phyloP scores from a whole-genome alignment of 2,329 filamentous ascomycete genomes.

The Elsinoe arachidis region DNA sequence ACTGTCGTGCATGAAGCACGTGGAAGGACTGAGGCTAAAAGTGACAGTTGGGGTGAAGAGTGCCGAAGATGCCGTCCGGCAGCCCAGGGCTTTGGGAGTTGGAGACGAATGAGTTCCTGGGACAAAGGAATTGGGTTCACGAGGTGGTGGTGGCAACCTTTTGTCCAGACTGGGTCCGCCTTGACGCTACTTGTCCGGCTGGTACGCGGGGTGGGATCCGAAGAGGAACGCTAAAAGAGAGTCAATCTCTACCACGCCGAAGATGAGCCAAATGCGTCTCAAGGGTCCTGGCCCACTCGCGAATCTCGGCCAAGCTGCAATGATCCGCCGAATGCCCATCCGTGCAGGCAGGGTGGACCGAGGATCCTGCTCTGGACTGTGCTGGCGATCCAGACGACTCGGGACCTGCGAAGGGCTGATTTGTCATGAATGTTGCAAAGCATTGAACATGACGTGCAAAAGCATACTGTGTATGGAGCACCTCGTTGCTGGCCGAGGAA shows the following conservation, averaged over 20 bases:
- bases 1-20: slow-evolving; percentile 13
- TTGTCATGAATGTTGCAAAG: not conserved
- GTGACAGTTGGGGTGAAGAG: slow-evolving; percentile 6
- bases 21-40: slow-evolving; percentile 1
- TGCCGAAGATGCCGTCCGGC: slow-evolving; percentile 1
- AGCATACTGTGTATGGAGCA: not conserved
- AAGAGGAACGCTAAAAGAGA: not conserved
- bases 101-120: not conserved
- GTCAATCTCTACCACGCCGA: slow-evolving; percentile 7
- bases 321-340: too few species aligned
- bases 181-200: not conserved
- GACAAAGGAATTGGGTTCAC: not conserved
- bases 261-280: not conserved
- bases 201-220: slow-evolving; percentile 7
- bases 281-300: not conserved
- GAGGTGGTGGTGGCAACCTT: not conserved
- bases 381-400: slow-evolving; percentile 7
- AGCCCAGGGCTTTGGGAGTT: not conserved
- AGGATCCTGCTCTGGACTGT: slow-evolving; percentile 6
- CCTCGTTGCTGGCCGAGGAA: not conserved
- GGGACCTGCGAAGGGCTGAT: slow-evolving; percentile 9
- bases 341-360: not conserved
- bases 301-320: not conserved
- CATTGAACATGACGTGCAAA: not conserved
- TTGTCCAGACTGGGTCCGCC: not conserved